Conservation (phyloP, 305 asterid species). For the Petunia hybrid region DNA sequence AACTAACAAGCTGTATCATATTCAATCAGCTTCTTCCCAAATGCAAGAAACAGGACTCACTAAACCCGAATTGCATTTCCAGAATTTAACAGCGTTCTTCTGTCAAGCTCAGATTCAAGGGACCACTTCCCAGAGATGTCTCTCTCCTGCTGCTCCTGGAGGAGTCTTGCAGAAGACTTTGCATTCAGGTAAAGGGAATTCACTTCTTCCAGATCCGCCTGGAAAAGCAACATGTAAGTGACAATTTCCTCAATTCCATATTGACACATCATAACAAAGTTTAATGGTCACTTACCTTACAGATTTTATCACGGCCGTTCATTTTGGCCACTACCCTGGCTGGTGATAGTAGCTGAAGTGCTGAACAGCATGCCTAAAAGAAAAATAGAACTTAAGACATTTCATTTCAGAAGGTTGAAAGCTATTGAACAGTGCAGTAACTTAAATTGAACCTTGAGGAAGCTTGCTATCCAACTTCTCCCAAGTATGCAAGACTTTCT, state of each 20-base stretch:
- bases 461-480: constrained; percentile 85
- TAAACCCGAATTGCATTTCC: no score
- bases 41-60: background rate
- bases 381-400: background rate
- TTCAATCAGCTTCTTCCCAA: background rate
- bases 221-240: background rate
- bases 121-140: constrained; percentile 54
- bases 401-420: background rate
- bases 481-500: constrained; percentile 90
- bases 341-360: constrained; percentile 71
- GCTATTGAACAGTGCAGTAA: no score
- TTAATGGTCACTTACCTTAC: constrained; percentile 65
- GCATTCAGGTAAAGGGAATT: constrained; percentile 77
- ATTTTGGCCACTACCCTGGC: constrained; percentile 85
- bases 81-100: background rate
- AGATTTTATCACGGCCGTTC: constrained; percentile 83
- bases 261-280: no score
- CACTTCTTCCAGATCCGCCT: constrained; percentile 94
- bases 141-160: constrained; percentile 90
- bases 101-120: background rate
- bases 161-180: constrained; percentile 88
- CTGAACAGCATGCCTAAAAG: constrained; percentile 77
- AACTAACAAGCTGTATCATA: background rate
- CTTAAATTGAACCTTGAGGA: constrained; percentile 66
- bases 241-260: background rate